Evolutionary conservation across 768 basidiomycete genomes (phyloP), one percentile per base, ranked within the genome.

Genomic region (Filobasidium floriforme): DNA sequence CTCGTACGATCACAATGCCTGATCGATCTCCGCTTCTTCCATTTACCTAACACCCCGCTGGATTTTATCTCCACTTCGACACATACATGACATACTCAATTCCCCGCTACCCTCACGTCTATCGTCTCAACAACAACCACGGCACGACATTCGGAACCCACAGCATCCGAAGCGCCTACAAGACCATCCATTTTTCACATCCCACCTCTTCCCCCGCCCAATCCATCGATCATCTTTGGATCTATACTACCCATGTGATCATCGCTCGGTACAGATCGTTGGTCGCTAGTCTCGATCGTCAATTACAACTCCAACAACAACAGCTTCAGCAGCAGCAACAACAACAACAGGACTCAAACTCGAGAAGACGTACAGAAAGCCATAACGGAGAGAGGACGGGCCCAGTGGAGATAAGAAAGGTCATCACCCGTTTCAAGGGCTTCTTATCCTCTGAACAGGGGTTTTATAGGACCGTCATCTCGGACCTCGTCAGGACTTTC

Each of bases 401-500:
- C 19, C 83, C 83, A 9, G 89, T 92, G 54, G 92, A 94, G 74
- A 81, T 90, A 69, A 86, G 91, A 71, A 94, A 90, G 76, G 83
- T 92, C 37, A 79, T 92, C 18, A 88, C 90, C 57, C 85, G 90
- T 49, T 98, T 99, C 81, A 84, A 89, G 41, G 87, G 91, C 72
- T 96, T 92, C 75, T 84, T 99, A 15, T 83, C 86, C 0, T 86
- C 88, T 40, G 94, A 99, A 77, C 90, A 93, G 76, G 88, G 86
- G 72, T 96, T 94, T 78, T 99, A 92, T 88, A 85, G 83, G 32
- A 85, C 87, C 66, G 83, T 98, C 22, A 82, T 92, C 54, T 80
- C 86, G 59, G 85, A 92, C 41, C 81, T 92, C 69, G 86, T 86
- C 55, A 84, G 86, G 65, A 82, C 86, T 10, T 91, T 89, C 68